These are phyloP conservation scores for Metarhizium humberi DNA, from an alignment of 2,329 filamentous ascomycete genomes.

Conservation along the genomic window DNA sequence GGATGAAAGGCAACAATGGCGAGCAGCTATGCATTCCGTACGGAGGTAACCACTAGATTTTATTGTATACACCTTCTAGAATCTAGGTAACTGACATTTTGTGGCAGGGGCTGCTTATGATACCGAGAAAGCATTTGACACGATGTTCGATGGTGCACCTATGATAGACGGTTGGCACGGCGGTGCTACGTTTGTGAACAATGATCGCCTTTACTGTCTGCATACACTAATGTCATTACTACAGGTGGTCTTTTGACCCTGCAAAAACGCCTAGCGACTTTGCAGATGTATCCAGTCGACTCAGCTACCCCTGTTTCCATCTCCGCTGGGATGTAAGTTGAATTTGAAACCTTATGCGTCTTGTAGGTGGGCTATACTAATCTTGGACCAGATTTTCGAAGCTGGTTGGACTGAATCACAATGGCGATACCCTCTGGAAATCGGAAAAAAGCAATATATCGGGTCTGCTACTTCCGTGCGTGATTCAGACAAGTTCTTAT, in stretches of 20 bases:
- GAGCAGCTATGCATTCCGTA: constrained; percentile 34
- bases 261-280: constrained; percentile 18
- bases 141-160: constrained; percentile 22
- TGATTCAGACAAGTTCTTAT: constrained; percentile 1
- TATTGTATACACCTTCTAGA: not conserved
- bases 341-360: not conserved
- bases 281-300: constrained; percentile 17
- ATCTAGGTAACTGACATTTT: not conserved
- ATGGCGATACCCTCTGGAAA: constrained; percentile 32
- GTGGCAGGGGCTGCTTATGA: constrained; percentile 25
- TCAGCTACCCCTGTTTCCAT: constrained; percentile 24
- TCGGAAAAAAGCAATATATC: constrained; percentile 29
- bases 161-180: constrained; percentile 10
- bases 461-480: constrained; percentile 28
- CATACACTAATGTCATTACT: not conserved
- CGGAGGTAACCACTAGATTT: constrained; percentile 16
- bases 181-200: constrained; percentile 3
- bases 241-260: constrained; percentile 24
- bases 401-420: constrained; percentile 25
- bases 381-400: constrained; percentile 25
- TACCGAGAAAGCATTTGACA: constrained; percentile 28
- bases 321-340: constrained; percentile 25
- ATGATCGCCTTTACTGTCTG: not conserved
- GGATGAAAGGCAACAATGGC: constrained; percentile 28
- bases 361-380: not conserved